These are phyloP conservation scores for Tolypocladium album DNA, from an alignment of 2,329 filamentous ascomycete species.

Conservation along the genomic window DNA sequence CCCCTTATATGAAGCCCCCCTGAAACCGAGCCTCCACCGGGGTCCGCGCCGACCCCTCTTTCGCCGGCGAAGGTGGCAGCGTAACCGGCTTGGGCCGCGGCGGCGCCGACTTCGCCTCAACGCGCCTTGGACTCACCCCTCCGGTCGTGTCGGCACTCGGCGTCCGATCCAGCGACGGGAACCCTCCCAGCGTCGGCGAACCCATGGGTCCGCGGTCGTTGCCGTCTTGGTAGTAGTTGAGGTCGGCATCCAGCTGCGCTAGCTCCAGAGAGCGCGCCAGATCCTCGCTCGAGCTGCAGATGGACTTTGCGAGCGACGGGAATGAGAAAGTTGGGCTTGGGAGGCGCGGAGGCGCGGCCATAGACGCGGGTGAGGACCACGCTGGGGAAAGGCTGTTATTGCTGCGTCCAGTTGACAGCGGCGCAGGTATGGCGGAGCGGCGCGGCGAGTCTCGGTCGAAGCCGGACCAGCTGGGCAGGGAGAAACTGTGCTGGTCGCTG, in stretches of 20 bases:
- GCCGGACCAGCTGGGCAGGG: constrained; percentile 6
- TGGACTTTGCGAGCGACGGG: constrained; percentile 20
- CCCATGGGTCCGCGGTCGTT: neutral
- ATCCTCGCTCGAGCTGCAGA: constrained; percentile 20
- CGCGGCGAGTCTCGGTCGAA: constrained; percentile 17
- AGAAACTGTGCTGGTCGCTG: neutral
- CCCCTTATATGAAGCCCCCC: neutral
- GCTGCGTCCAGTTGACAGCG: constrained; percentile 16
- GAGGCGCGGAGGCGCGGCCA: constrained; percentile 18
- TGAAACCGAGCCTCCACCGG: neutral
- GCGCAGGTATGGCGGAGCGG: constrained; percentile 22
- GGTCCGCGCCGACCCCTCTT: neutral
- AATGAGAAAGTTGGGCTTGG: constrained; percentile 27
- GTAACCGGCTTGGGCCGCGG: constrained; percentile 19
- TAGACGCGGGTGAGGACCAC: constrained; percentile 15
- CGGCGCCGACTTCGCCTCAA: constrained; percentile 21
- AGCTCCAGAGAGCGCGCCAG: constrained; percentile 20
- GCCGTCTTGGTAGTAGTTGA: neutral
- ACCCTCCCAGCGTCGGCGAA: neutral
- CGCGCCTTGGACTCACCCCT: constrained; percentile 8
- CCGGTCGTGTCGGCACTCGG: constrained; percentile 1
- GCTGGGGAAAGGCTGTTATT: constrained; percentile 1
- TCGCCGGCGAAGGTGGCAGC: constrained; percentile 11
- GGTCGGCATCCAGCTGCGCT: constrained; percentile 8
- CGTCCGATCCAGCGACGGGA: constrained; percentile 6